A percentile compares a stretch with the other conserved stretches of the same genome.
Evolutionary conservation across 2,329 filamentous ascomycete species (phyloP).

Genomic region (Lasiodiplodia theobromae): DNA sequence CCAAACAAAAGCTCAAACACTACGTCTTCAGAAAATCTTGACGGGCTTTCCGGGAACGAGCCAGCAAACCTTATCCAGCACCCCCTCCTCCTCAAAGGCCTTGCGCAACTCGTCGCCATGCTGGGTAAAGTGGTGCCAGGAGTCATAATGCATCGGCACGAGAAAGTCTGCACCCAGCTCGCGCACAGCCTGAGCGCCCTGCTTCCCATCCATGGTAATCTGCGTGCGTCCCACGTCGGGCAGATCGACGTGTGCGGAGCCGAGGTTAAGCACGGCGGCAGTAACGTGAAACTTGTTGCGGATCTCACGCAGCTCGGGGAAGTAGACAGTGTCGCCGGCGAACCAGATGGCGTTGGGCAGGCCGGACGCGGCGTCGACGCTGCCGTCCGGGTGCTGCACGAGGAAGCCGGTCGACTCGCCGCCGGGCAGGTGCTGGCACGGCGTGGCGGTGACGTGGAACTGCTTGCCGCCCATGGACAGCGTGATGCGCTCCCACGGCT

Average conservation of each 20-base stretch:
- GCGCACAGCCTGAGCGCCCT: conserved; percentile 49
- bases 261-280: conserved; percentile 31
- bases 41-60: background rate
- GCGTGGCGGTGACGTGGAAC: conserved; percentile 53
- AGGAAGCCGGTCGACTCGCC: conserved; percentile 58
- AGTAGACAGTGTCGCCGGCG: conserved; percentile 58
- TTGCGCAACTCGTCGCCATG: conserved; percentile 44
- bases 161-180: conserved; percentile 52
- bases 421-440: conserved; percentile 53
- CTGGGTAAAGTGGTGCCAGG: conserved; percentile 55
- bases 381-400: conserved; percentile 47
- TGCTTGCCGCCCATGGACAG: conserved; percentile 41
- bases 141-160: conserved; percentile 58
- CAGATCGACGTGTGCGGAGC: background rate
- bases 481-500: conserved; percentile 41
- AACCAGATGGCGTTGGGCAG: conserved; percentile 58
- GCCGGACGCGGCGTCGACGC: conserved; percentile 36
- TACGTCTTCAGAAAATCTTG: background rate
- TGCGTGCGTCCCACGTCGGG: conserved; percentile 38
- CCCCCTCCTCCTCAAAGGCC: conserved; percentile 14
- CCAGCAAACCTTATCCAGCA: conserved; percentile 3
- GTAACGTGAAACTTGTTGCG: conserved; percentile 30
- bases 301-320: conserved; percentile 43
- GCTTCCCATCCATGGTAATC: conserved; percentile 56
- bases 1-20: too few relatives aligned